Conservation (phyloP, 192 early-diverging fungal genomes). For the Phlyctochytrium bullatum region DNA sequence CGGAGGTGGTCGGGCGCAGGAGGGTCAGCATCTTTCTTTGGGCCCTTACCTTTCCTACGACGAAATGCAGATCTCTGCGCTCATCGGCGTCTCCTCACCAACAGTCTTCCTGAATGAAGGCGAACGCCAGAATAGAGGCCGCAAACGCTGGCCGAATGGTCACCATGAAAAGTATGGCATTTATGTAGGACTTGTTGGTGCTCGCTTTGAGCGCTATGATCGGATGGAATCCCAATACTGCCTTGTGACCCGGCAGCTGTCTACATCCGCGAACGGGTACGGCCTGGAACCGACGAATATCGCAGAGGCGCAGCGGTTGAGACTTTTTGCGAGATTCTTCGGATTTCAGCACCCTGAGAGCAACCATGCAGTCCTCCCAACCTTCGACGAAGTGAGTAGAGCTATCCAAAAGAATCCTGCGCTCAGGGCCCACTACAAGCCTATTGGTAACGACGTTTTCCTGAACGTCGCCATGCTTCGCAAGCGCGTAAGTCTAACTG, state of each 20-base stretch:
- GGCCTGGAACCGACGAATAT: neutral
- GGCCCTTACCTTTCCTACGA: constrained; percentile 40
- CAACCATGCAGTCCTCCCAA: neutral
- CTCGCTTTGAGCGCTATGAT: constrained; percentile 25
- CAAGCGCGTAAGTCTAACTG: constrained; percentile 25
- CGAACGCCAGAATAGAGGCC: constrained; percentile 12
- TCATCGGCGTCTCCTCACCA: constrained; percentile 25
- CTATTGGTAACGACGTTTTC: neutral
- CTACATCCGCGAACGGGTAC: constrained; percentile 1
- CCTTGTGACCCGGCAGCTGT: neutral
- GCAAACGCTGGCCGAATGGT: neutral
- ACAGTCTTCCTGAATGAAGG: constrained; percentile 36
- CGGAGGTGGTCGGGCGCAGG: too few species aligned
- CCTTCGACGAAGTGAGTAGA: neutral
- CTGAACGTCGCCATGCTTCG: constrained; percentile 17
- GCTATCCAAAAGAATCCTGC: neutral
- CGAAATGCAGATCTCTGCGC: constrained; percentile 33
- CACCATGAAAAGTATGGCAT: constrained; percentile 14
- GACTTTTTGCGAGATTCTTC: neutral
- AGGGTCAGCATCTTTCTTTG: too few species aligned
- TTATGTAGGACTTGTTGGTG: constrained; percentile 29
- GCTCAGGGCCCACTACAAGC: neutral
- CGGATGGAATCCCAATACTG: constrained; percentile 22
- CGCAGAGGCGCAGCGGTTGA: neutral
- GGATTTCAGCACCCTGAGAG: neutral